phyloP scores from a whole-genome alignment of 129 eudicot genomes.

The Pseudognaphalium luteoalbum region DNA sequence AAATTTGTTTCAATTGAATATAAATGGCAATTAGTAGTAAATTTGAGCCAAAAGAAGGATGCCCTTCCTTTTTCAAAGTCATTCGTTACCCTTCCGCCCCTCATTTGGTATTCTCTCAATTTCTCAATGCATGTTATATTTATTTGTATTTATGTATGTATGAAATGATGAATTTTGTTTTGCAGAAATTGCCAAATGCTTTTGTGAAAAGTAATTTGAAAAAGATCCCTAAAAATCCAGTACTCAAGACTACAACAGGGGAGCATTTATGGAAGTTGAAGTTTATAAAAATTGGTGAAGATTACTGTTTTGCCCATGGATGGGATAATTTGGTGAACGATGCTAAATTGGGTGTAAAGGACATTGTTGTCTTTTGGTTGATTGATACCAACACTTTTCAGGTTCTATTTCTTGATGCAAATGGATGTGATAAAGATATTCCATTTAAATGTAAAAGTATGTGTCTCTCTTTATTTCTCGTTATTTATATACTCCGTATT shows the following conservation, averaged over 20 bases:
- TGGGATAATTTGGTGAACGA: constrained; percentile 33
- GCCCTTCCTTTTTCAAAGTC: no score
- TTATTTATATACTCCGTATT: background rate
- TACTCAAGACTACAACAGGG: constrained; percentile 21
- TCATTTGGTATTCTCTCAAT: no score
- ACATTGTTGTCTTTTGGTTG: constrained; percentile 22
- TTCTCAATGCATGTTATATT: no score
- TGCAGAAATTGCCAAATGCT: constrained; percentile 24
- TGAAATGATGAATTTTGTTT: background rate
- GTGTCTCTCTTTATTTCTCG: background rate
- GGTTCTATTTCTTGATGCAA: constrained; percentile 14
- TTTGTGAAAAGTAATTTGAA: constrained; percentile 12
- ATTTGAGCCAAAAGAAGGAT: no score
- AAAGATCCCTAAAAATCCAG: constrained; percentile 26
- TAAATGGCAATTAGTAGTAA: no score
- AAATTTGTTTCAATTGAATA: no score
- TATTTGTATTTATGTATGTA: no score
- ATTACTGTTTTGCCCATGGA: constrained; percentile 33
- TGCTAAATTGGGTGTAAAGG: background rate
- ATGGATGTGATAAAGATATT: constrained; percentile 30
- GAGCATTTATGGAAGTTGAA: constrained; percentile 23
- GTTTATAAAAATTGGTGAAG: constrained; percentile 24
- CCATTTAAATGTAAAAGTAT: no score
- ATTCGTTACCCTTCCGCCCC: no score
- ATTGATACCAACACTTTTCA: constrained; percentile 23